These are phyloP conservation scores for Aurantiochytrium sp. DNA, from an alignment of 108 stramenopile species.

Conservation along the genomic window DNA sequence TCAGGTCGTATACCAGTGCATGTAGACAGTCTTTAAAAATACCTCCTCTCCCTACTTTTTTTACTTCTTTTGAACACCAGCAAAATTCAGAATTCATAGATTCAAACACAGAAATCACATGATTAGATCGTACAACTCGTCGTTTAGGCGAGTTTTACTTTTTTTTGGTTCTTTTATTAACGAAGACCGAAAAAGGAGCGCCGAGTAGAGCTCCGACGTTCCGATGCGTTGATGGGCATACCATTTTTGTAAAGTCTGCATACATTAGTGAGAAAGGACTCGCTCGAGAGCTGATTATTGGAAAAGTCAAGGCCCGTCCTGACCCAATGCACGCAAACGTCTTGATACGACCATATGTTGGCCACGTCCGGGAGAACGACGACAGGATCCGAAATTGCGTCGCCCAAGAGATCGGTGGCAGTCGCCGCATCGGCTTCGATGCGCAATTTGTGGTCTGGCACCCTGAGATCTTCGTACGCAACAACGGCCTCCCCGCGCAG, in stretches of 20 bases:
- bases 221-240: background rate
- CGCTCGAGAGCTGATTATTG: background rate
- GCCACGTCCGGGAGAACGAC: background rate
- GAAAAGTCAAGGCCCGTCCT: background rate
- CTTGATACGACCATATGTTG: background rate
- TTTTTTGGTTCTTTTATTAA: no score
- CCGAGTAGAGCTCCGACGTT: no score
- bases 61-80: no score
- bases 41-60: no score
- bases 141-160: no score
- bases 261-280: background rate
- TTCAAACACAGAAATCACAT: no score
- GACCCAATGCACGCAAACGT: background rate
- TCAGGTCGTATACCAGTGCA: no score
- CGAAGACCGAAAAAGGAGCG: no score
- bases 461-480: background rate
- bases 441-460: background rate
- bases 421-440: background rate
- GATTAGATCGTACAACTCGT: no score
- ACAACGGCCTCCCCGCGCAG: background rate
- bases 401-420: background rate
- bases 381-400: background rate
- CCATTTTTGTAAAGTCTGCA: background rate
- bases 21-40: no score
- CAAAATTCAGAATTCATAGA: no score